A percentile compares a stretch with the other conserved stretches of the same genome.
Conservation (phyloP, 306 rosid species). For the Quercus alba region DNA sequence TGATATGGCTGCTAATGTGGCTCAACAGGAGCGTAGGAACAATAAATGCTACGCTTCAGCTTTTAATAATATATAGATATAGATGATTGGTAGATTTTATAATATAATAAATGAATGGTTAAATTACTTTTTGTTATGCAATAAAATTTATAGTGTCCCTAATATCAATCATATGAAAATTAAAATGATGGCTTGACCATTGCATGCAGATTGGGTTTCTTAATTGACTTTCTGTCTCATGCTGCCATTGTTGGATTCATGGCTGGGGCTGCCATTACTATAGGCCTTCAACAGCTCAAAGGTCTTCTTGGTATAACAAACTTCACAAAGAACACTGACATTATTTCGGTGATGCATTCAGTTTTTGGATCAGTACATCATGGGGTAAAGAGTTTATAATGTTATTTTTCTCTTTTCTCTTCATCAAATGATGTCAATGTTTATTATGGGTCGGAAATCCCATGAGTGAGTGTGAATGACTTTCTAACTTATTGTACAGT, state of each 20-base stretch:
- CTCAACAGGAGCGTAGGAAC: too few relatives aligned
- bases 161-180: too few relatives aligned
- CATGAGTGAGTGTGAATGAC: not conserved
- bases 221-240: conserved; percentile 82
- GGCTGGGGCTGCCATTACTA: conserved; percentile 92
- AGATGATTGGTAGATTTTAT: too few relatives aligned
- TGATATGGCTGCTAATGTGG: too few relatives aligned
- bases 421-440: too few relatives aligned
- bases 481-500: conserved; percentile 38
- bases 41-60: too few relatives aligned
- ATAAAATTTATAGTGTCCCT: too few relatives aligned
- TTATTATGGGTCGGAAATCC: not conserved
- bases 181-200: not conserved
- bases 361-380: conserved; percentile 50
- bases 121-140: too few relatives aligned
- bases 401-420: not conserved
- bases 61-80: too few relatives aligned
- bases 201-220: conserved; percentile 73
- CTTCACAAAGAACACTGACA: conserved; percentile 79
- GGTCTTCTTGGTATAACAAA: conserved; percentile 61
- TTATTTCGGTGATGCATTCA: conserved; percentile 65
- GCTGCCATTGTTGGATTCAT: conserved; percentile 94
- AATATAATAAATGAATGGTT: too few relatives aligned
- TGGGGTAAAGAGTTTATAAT: conserved; percentile 43
- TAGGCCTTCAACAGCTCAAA: conserved; percentile 84